These are phyloP conservation scores for Withania somnifera DNA, from an alignment of 305 asterid species.

Conservation along the genomic window DNA sequence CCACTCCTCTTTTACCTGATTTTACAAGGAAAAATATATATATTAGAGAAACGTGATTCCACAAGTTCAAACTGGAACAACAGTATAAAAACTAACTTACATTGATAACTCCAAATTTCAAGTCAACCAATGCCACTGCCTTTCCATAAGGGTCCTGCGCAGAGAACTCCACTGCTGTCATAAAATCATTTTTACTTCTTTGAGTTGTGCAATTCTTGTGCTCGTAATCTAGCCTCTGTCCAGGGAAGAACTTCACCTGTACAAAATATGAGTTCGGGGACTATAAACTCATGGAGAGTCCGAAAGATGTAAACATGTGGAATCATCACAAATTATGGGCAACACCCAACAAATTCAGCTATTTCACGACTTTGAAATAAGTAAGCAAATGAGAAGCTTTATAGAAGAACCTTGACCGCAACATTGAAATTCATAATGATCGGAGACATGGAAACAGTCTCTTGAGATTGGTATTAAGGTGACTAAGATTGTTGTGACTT, in stretches of 20 bases:
- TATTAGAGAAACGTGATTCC: neutral
- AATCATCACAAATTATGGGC: neutral
- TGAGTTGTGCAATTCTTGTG: slow-evolving; percentile 46
- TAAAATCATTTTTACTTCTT: slow-evolving; percentile 30
- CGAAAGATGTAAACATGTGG: neutral
- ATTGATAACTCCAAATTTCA: slow-evolving; percentile 56
- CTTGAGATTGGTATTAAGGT: neutral
- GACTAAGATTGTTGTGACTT: neutral
- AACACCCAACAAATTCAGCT: neutral
- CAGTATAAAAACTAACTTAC: slow-evolving; percentile 20
- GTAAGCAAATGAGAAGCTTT: neutral
- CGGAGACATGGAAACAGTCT: neutral
- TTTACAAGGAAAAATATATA: neutral
- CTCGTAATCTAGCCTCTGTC: slow-evolving; percentile 79
- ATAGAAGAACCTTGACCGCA: neutral
- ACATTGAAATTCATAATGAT: neutral
- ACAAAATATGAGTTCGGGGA: neutral
- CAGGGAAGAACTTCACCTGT: slow-evolving; percentile 68
- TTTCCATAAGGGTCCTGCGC: slow-evolving; percentile 68
- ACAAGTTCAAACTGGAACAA: neutral
- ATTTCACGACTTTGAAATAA: neutral
- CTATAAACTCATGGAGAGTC: neutral
- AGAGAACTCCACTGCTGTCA: slow-evolving; percentile 82
- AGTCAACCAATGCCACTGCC: slow-evolving; percentile 64
- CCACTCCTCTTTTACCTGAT: slow-evolving; percentile 78